Evolutionary conservation across 2,329 filamentous ascomycete genomes (phyloP).

Genomic region (Westerdykella sp.): DNA sequence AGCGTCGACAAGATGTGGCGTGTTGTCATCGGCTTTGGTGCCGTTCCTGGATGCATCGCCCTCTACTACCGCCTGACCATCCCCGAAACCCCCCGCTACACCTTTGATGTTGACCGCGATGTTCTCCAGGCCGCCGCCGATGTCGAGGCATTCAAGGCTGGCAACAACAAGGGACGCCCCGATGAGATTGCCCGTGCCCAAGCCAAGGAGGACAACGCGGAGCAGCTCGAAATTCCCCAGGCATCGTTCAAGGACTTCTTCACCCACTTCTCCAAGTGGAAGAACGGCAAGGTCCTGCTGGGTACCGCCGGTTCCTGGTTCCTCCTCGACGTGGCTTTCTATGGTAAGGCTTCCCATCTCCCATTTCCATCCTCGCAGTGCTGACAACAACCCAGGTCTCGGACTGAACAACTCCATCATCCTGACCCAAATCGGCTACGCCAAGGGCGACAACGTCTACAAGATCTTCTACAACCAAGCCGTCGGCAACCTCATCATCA

Average conservation of each 20-base stretch:
- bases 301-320: slow-evolving; percentile 78
- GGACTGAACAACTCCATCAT: slow-evolving; percentile 72
- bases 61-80: slow-evolving; percentile 84
- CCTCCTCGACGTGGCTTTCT: slow-evolving; percentile 56
- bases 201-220: slow-evolving; percentile 47
- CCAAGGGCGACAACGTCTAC: slow-evolving; percentile 58
- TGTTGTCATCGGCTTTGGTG: slow-evolving; percentile 72
- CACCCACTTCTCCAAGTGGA: slow-evolving; percentile 60
- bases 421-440: slow-evolving; percentile 65
- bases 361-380: slow-evolving; percentile 37
- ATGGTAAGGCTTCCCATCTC: slow-evolving; percentile 15
- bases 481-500: slow-evolving; percentile 71
- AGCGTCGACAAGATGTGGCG: slow-evolving; percentile 89
- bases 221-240: slow-evolving; percentile 56
- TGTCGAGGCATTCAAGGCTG: slow-evolving; percentile 62
- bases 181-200: slow-evolving; percentile 61
- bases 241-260: slow-evolving; percentile 65
- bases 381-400: slow-evolving; percentile 32
- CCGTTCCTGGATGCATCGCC: slow-evolving; percentile 71
- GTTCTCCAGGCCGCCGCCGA: slow-evolving; percentile 66
- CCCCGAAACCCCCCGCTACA: slow-evolving; percentile 82
- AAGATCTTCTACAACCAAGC: slow-evolving; percentile 66
- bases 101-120: slow-evolving; percentile 72
- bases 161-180: slow-evolving; percentile 53
- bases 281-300: slow-evolving; percentile 63